phyloP scores from a whole-genome alignment of 2,329 filamentous ascomycete species.

The Xylaria sp. region DNA sequence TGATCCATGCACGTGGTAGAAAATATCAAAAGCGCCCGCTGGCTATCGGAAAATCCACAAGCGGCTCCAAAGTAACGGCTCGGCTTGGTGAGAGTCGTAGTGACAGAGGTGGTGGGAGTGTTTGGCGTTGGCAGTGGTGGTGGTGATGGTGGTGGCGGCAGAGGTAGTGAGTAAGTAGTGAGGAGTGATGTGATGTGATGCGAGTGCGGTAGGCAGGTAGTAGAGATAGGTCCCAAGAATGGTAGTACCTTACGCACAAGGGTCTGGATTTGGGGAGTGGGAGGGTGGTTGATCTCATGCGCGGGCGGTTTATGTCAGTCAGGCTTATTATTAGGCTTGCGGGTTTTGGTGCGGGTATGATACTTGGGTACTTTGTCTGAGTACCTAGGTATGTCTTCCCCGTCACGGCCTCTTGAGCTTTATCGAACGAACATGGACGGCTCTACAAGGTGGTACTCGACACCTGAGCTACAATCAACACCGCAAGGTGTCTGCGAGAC shows the following conservation, averaged over 20 bases:
- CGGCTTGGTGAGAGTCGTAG: slow-evolving; percentile 16
- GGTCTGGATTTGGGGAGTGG: slow-evolving; percentile 21
- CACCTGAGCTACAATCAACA: too few relatives aligned
- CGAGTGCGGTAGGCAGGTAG: slow-evolving; percentile 10
- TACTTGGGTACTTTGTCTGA: slow-evolving; percentile 6
- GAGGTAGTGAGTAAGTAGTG: neutral
- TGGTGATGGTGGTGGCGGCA: slow-evolving; percentile 14
- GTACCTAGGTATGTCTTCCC: neutral
- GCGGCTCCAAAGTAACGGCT: slow-evolving; percentile 26
- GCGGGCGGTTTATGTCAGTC: slow-evolving; percentile 24
- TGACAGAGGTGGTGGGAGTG: too few relatives aligned
- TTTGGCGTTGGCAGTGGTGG: neutral
- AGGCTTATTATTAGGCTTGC: slow-evolving; percentile 9
- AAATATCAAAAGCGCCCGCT: slow-evolving; percentile 18
- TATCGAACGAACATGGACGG: too few relatives aligned
- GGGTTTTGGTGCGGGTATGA: slow-evolving; percentile 10
- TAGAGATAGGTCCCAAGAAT: neutral
- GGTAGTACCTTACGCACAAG: slow-evolving; percentile 23
- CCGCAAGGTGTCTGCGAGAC: too few relatives aligned
- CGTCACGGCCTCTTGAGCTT: neutral
- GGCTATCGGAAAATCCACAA: slow-evolving; percentile 20
- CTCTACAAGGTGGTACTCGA: too few relatives aligned
- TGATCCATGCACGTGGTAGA: slow-evolving; percentile 14
- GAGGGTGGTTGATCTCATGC: slow-evolving; percentile 14
- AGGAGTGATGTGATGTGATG: slow-evolving; percentile 23